Evolutionary conservation across 1,139 yeast genomes (phyloP), one percentile per base, ranked within the genome.

Genomic region (Candida sp.): DNA sequence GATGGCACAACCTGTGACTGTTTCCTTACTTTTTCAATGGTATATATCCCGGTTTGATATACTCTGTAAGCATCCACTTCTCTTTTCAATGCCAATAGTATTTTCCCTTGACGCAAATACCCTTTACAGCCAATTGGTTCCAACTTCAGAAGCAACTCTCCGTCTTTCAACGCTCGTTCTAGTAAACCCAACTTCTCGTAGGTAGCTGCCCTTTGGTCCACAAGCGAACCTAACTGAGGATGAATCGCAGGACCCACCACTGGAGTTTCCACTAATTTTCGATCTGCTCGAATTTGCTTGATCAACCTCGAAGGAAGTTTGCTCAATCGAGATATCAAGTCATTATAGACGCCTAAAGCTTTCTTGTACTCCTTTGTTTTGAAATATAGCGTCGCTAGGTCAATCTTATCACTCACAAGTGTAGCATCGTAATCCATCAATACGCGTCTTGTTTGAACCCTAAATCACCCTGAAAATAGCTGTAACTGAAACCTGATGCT

Each of bases 91-190:
- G 53, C 45, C 39, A 59, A 52, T 22, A 73, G 58, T 2, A 81
- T 49, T 52, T 80, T 82, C 2, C 81, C 79, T 1, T 66, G 57
- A 39, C 89, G 57, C 23, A 84, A 60, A 51, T 82, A 82, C 1
- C 87, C 84, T 56, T 79, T 82, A 49, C 83, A 70, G 36, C 81
- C 75, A 37, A 73, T 62, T 0, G 87, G 86, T 40, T 82, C 86
- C 2, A 68, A 43, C 19, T 60, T 55, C 3, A 76, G 61, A 50
- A 78, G 61, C 36, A 54, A 61, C 27, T 66, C 59, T 0, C 81
- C 76, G 46, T 80, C 84, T 22, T 52, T 51, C 36, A 77, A 53
- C 0, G 87, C 84, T 22, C 60, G 60, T 0, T 58, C 59, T 2
- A 60, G 36, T 15, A 69, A 63, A 2, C 65, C 64, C 42, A 81